Evolutionary conservation across 768 basidiomycete genomes (phyloP), one percentile per base, ranked within the genome.

Genomic region (Rhizopogon vulgaris): DNA sequence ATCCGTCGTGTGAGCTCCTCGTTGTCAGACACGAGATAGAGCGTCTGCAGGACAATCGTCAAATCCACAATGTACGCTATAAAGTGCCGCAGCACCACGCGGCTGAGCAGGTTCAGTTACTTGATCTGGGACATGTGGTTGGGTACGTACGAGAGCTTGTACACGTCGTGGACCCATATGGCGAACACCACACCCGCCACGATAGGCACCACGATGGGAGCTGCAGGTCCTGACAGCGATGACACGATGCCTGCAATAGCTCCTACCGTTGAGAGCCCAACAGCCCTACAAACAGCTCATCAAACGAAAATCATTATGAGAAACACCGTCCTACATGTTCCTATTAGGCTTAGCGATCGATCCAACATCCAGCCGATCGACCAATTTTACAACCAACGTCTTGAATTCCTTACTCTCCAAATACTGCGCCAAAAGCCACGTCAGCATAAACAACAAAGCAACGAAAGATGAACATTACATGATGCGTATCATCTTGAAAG

Each of bases 11-110:
- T 10, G 2, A 43, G n/a, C 2, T 17, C 41, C 10, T 12, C n/a
- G 10, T 3, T 28, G 15, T 36, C 32, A 3, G 48, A 38, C 14
- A 54, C 2, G 1, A 43, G 18, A n/a, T 58, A 64, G 3, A 64
- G 45, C 8, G 45, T 57, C 17, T 64, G 61, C 51, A 64, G 52
- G 22, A 64, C 51, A n/a, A 63, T 52, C 0, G 61, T 64, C 2
- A 64, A 28, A 46, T 64, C 60, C 25, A 62, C 49, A 18, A 64
- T 64, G 51, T 64, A 64, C 11, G 53, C 52, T 45, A 64, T 64
- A 7, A 64, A 54, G 41, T 46, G 52, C 22, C 51, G 59, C 10
- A 56, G 47, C 22, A 53, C 54, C 25, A 36, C 9, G 6, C 24
- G 40, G 25, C 54, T 49, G 27, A 32, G n/a, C 8, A 54, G 4